Conservation (phyloP, 2,329 filamentous ascomycete genomes). For the Sordariomycetes sp. region DNA sequence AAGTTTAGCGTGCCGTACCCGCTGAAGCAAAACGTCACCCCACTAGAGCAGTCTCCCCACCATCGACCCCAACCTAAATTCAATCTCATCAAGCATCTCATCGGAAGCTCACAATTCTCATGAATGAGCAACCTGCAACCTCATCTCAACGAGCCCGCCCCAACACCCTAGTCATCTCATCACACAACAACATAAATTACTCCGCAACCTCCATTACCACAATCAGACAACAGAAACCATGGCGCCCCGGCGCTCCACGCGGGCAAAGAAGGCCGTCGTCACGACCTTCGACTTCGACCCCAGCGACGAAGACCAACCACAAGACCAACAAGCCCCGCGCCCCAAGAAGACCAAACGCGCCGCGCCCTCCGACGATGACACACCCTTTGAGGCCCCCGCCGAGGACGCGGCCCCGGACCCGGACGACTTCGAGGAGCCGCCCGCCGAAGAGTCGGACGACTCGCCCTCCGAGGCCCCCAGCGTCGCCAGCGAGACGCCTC, state of each 20-base stretch:
- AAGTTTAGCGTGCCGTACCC: not conserved
- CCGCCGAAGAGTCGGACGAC: constrained; percentile 1
- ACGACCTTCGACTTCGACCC: constrained; percentile 24
- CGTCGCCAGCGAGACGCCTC: constrained; percentile 12
- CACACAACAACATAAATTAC: not conserved
- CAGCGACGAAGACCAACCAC: constrained; percentile 16
- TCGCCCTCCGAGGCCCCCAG: constrained; percentile 10
- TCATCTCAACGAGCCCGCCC: not conserved
- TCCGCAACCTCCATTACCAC: not conserved
- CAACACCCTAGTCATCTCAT: not conserved
- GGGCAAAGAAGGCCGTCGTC: constrained; percentile 9
- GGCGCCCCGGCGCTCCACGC: not conserved
- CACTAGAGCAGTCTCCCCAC: not conserved
- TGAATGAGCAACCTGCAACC: not conserved
- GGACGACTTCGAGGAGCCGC: constrained; percentile 9
- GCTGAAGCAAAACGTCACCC: not conserved
- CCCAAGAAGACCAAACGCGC: too few species aligned
- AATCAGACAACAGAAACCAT: not conserved
- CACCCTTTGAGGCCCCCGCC: constrained; percentile 14
- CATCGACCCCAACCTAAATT: not conserved
- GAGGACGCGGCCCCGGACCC: constrained; percentile 17
- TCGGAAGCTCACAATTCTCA: not conserved
- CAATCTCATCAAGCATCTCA: not conserved
- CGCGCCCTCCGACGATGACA: constrained; percentile 18
- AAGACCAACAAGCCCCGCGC: constrained; percentile 18